Conservation (phyloP, 129 eudicot species). For the Silybum marianum region DNA sequence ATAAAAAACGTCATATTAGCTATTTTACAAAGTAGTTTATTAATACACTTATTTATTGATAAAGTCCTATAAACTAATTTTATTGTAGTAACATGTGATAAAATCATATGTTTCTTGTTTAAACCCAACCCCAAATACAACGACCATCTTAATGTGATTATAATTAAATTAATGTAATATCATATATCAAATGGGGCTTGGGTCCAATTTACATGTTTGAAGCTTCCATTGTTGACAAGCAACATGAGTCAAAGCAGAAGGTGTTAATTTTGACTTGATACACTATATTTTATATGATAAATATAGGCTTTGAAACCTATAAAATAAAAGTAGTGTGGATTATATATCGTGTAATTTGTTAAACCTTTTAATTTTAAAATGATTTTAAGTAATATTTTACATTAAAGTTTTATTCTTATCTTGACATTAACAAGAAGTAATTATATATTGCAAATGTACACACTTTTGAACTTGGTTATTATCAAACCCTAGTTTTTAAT, state of each 20-base stretch:
- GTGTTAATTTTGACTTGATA: constrained; percentile 27
- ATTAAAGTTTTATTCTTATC: constrained; percentile 3
- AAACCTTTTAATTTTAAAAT: not conserved
- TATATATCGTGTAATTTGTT: constrained; percentile 6
- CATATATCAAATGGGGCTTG: not conserved
- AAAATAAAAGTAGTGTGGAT: constrained; percentile 6
- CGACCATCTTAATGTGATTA: not conserved
- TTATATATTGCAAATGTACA: constrained; percentile 8
- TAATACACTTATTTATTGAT: no score
- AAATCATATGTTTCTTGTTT: no score
- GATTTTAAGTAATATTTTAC: not conserved
- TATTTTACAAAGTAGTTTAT: no score
- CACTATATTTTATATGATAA: constrained; percentile 3
- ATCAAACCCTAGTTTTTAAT: not conserved
- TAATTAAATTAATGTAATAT: not conserved
- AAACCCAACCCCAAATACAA: not conserved
- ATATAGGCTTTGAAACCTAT: constrained; percentile 26
- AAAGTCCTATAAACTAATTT: no score
- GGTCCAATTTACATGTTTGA: constrained; percentile 14
- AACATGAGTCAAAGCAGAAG: constrained; percentile 28
- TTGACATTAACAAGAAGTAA: not conserved
- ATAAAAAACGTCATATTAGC: no score
- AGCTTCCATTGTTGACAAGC: constrained; percentile 38
- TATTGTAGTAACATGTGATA: no score
- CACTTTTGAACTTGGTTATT: constrained; percentile 10